A percentile compares a stretch with the other conserved stretches of the same genome.
Evolutionary conservation across 768 basidiomycete genomes (phyloP).

Genomic region (Suillus hirtellus): DNA sequence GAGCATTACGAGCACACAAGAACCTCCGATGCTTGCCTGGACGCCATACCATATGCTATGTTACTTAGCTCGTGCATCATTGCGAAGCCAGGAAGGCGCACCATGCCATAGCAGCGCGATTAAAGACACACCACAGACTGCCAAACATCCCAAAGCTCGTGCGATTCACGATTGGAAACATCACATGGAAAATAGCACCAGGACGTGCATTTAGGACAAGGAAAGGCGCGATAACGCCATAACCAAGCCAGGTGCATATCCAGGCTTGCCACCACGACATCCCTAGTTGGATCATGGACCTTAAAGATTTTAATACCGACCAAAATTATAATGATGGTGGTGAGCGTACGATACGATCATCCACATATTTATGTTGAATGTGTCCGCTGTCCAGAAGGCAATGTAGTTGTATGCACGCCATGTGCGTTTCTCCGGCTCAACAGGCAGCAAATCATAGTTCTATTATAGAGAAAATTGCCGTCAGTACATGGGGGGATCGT

Average conservation of each 20-base stretch:
- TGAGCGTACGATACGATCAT: conserved; percentile 58
- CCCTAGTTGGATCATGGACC: conserved; percentile 67
- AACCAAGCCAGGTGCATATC: conserved; percentile 75
- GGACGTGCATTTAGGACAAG: conserved; percentile 77
- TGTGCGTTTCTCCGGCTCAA: conserved; percentile 58
- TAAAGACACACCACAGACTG: conserved; percentile 77
- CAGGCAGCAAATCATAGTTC: conserved; percentile 75
- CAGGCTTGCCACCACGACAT: conserved; percentile 86
- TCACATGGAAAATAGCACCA: conserved; percentile 75
- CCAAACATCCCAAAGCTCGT: conserved; percentile 82
- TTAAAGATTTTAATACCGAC: not conserved
- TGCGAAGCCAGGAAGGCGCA: conserved; percentile 34
- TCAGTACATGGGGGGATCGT: conserved; percentile 3
- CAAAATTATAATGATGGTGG: not conserved
- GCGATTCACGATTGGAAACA: conserved; percentile 72
- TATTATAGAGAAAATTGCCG: conserved; percentile 24
- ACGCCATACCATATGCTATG: conserved; percentile 75
- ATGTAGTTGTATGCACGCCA: conserved; percentile 70
- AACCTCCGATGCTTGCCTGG: conserved; percentile 81
- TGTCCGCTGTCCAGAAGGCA: conserved; percentile 79
- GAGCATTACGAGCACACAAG: conserved; percentile 73
- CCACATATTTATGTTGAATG: conserved; percentile 82
- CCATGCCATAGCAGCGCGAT: conserved; percentile 74
- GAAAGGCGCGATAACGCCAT: conserved; percentile 62
- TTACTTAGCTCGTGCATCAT: conserved; percentile 16